phyloP scores from a whole-genome alignment of 805 yeast genomes.

The Sungouiella thailandica region DNA sequence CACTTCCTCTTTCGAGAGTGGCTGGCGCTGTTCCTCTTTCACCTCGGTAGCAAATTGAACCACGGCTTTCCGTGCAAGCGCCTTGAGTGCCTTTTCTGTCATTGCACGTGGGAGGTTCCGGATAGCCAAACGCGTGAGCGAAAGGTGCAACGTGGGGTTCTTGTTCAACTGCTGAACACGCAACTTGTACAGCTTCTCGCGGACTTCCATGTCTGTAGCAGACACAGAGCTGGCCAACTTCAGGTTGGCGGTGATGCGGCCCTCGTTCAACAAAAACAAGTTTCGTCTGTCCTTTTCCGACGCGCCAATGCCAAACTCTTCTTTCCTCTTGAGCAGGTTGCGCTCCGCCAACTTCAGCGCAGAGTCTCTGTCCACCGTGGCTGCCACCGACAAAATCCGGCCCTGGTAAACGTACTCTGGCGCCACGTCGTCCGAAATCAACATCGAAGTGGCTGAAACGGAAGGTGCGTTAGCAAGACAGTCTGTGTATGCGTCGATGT shows the following conservation, averaged over 20 bases:
- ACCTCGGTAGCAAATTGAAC: constrained; percentile 93
- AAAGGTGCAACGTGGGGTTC: constrained; percentile 86
- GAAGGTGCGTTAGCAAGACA: constrained; percentile 81
- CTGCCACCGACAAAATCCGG: constrained; percentile 75
- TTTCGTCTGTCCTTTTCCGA: constrained; percentile 80
- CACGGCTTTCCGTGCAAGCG: constrained; percentile 89
- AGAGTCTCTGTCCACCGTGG: constrained; percentile 82
- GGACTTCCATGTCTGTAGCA: constrained; percentile 71
- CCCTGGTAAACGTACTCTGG: constrained; percentile 90
- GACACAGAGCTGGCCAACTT: constrained; percentile 68
- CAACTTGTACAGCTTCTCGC: constrained; percentile 81
- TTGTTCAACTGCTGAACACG: constrained; percentile 87
- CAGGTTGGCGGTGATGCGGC: constrained; percentile 78
- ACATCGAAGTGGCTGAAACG: constrained; percentile 52
- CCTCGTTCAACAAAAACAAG: constrained; percentile 85
- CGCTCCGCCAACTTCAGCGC: constrained; percentile 72
- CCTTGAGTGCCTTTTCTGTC: constrained; percentile 84
- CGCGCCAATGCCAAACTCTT: constrained; percentile 73
- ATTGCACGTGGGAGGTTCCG: constrained; percentile 91
- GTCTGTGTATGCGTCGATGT: constrained; percentile 54
- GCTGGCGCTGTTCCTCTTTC: constrained; percentile 66
- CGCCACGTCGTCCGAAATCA: constrained; percentile 89
- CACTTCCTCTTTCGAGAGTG: constrained; percentile 84
- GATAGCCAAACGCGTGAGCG: constrained; percentile 92
- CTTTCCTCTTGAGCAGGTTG: constrained; percentile 68